Conservation (phyloP, 805 yeast genomes). For the Saccharomycopsis vini region DNA sequence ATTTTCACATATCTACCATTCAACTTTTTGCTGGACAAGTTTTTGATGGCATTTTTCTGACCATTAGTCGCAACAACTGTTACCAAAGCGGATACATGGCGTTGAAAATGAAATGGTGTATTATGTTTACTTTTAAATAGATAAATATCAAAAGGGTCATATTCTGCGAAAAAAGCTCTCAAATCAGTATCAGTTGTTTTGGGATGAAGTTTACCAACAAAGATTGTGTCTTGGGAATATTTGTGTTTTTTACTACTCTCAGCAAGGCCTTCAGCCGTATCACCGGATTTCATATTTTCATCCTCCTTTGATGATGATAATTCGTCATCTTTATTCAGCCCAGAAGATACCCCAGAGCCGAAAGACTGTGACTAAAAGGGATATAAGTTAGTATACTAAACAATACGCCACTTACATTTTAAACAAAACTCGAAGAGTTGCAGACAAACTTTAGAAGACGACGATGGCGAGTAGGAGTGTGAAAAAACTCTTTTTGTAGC, state of each 20-base stretch:
- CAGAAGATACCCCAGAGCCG: too few species aligned
- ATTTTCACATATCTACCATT: constrained; percentile 30
- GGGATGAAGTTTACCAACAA: constrained; percentile 33
- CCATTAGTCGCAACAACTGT: constrained; percentile 36
- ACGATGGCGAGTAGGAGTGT: too few species aligned
- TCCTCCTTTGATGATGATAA: not conserved
- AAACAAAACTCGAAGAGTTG: too few species aligned
- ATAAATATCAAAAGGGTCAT: constrained; percentile 38
- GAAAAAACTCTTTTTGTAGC: not conserved
- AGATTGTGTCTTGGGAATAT: constrained; percentile 40
- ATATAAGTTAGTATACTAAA: too few species aligned
- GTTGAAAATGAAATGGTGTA: constrained; percentile 26
- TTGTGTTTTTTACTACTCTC: too few species aligned
- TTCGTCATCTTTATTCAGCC: not conserved
- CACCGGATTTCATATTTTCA: too few species aligned
- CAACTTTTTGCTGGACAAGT: constrained; percentile 31
- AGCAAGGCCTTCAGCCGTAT: too few species aligned
- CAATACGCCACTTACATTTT: too few species aligned
- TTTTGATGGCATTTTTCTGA: constrained; percentile 34
- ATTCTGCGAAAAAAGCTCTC: constrained; percentile 36
- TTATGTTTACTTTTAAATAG: constrained; percentile 33
- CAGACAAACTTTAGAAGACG: too few species aligned
- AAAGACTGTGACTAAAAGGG: too few species aligned
- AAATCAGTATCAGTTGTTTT: constrained; percentile 34
- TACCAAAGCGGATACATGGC: constrained; percentile 42